Evolutionary conservation across 164 flowering plant genomes (phyloP), one percentile per base, ranked within the genome.

Genomic region (Malania oleifera): DNA sequence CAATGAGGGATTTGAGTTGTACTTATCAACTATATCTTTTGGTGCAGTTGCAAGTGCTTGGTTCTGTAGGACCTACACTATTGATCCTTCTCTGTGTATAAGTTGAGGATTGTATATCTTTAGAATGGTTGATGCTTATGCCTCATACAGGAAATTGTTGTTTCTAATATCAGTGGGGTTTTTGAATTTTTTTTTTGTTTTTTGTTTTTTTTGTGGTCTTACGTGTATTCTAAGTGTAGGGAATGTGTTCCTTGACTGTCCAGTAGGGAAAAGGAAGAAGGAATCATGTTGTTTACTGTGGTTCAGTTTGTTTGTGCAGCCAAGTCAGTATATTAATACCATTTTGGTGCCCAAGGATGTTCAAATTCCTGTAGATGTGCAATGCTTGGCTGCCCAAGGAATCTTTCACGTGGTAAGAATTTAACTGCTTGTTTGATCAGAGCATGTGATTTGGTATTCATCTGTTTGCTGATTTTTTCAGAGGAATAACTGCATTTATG

Each of bases 291-390:
- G 26, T 63, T 73, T 17, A 11, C 22, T 3, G n/a, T 8, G 28
- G 13, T 54, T 43, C 17, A 8, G 27, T 12, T 60, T 57, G n/a
- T 69, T 49, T 65, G 5, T 78, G 78, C 86, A 89, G 98, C 93
- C 96, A 41, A 73, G 69, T 58, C 68, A 77, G 46, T 92, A 92
- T 66, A 64, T 92, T 38, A 89, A 89, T 70, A 82, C 89, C 19
- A 68, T 92, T 68, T 65, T 92, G 72, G 93, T 89, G 65, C 96
- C 98, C 20, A 84, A 74, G 66, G 83, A 73, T 38, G 84, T 93
- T 62, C 73, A 78, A 62, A 71, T 92, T 80, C 84, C 83, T 26
- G 65, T 86, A 27, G 88, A 89, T 71, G 37, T 58, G 57, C 59
- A 82, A 17, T 19, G 45, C 52, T 75, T 92, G 76, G 75, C 83